Evolutionary conservation across 2,329 filamentous ascomycete species (phyloP).

Genomic region (Venturia asperata): DNA sequence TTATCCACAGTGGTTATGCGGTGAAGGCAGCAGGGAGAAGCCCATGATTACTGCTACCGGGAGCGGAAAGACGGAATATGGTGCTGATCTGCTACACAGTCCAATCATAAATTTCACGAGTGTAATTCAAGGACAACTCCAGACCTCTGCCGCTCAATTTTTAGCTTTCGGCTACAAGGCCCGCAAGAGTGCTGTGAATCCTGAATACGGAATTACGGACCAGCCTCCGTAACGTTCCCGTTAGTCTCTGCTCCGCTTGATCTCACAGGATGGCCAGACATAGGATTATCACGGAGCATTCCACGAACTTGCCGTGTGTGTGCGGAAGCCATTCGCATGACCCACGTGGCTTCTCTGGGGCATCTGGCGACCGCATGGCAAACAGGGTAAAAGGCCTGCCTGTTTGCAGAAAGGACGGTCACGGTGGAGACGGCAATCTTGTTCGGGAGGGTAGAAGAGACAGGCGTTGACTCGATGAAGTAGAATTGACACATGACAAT

Average conservation of each 20-base stretch:
- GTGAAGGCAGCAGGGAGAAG: neutral
- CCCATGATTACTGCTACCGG: neutral
- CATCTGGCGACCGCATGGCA: constrained; percentile 1
- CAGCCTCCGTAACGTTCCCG: too few species aligned
- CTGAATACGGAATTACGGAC: too few species aligned
- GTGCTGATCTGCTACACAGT: neutral
- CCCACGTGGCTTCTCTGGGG: neutral
- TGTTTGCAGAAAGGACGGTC: neutral
- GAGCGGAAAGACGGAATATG: neutral
- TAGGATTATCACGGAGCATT: neutral
- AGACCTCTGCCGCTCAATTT: neutral
- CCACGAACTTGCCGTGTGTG: neutral
- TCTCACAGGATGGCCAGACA: too few species aligned
- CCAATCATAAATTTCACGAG: neutral
- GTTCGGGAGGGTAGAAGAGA: neutral
- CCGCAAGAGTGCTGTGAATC: neutral
- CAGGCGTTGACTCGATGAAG: neutral
- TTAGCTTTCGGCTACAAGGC: neutral
- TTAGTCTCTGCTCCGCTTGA: too few species aligned
- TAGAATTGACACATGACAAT: neutral
- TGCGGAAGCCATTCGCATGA: neutral
- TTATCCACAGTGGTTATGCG: neutral
- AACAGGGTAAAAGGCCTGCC: neutral
- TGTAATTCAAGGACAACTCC: neutral
- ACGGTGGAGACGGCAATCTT: neutral